Base-by-base conservation (phyloP, 139 green algal genomes). In the Chlorella sp. region DNA sequence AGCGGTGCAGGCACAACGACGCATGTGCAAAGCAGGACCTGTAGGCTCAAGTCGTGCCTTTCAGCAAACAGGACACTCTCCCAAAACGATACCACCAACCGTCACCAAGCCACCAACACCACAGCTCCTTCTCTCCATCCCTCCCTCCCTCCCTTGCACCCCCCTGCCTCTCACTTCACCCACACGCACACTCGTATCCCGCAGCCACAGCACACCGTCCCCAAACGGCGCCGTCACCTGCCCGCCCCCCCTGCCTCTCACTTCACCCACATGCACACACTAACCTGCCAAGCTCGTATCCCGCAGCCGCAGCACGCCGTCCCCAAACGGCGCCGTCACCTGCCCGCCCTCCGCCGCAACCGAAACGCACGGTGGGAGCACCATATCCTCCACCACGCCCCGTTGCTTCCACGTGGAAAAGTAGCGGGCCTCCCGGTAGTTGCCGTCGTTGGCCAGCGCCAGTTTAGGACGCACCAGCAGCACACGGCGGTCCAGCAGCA, bases 381-480 rank as follows among this genome's bases (percentile, higher is more conserved):
- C 62, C 76, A 91, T 83, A 20, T 89, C 33, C 80, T 97, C 91
- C 33, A 93, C 42, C 23, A 74, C 10, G 22, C 87, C 74, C 32
- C 42, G 70, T n/a, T 83, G 82, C 82, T 95, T 93, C 93, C 93
- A 98, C 1, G 83, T 82, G 4, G 83, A 82, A 79, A 97, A 98
- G 77, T 94, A 97, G 23, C 89, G 84, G 76, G 83, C 82, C 74
- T 97, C 91, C 42, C 92, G 80, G 87, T 99, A 99, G 82, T 99
- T 99, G 31, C 95, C 95, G 67, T 99, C 95, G 71, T 98, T 93
- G 27, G 93, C 94, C 20, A 99, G 77, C 64, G 89, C 73, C 70
- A 95, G 79, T 83, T 99, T 99, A 62, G 95, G 95, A 2, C 95
- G 85, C 32, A 99, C 91, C 31, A 97, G 85, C 62, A 98, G 80